Evolutionary conservation across 495 filamentous ascomycete genomes (phyloP), one percentile per base, ranked within the genome.

Genomic region (Daldinia vernicosa): DNA sequence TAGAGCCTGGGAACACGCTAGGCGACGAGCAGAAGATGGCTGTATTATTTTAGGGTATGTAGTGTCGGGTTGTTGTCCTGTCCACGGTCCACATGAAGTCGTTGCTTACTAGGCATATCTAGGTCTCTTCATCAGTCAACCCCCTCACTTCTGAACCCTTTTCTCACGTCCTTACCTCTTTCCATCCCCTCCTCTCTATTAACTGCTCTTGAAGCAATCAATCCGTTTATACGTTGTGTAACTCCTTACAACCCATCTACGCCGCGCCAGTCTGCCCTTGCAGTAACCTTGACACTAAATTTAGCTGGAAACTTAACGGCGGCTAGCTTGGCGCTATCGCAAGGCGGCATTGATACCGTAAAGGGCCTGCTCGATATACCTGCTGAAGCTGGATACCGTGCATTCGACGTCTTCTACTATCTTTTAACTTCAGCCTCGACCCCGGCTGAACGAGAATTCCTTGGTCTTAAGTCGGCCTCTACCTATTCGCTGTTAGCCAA

Each of bases 401-500:
- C 95, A n/a, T 99, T 98, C 73, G 94, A 99, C 76, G 96, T 94
- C 28, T 99, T 98, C 78, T 99, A 99, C 81, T 98, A 98, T 71
- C 88, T 99, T 3, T 84, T 97, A 24, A 96, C 94, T 0, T 92
- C 91, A 28, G 90, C 93, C 14, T 96, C 95, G 0, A 96, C 94
- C 1, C 91, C 90, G 1, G 93, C 93, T 1, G 95, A 99, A 81
- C 86, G 93, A 39, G 94, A 98, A 76, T 97, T 93, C 62, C 83
- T 99, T n/a, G 89, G 90, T 47, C 84, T 99, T 33, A 92, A 94
- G 79, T 85, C 87, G n/a, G 87, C 91, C 2, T 90, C 91, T 2
- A 82, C 86, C 14, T 98, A 99, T 78, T 78, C 88, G 28, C 81
- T 99, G 7, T 84, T 99, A 19, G 89, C 91, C 54, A 89, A 88